A percentile compares a stretch with the other conserved stretches of the same genome.
These are phyloP conservation scores for Lentinula aciculospora DNA, from an alignment of 768 basidiomycete species.

Conservation along the genomic window DNA sequence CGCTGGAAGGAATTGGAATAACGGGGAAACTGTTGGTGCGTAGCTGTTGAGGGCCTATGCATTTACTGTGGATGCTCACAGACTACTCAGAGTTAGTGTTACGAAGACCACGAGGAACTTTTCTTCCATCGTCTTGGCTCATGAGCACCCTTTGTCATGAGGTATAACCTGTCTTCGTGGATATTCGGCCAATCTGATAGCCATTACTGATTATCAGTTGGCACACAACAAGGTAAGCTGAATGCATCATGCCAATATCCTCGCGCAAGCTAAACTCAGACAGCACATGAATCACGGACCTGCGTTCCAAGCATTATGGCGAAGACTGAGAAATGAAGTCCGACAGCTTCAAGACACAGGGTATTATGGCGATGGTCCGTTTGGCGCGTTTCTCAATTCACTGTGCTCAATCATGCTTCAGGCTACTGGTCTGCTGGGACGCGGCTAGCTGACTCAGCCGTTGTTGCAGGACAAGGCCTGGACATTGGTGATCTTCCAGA, in stretches of 20 bases:
- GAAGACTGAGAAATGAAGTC: conserved; percentile 58
- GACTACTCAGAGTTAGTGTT: conserved; percentile 64
- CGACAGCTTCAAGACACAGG: conserved; percentile 63
- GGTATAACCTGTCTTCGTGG: conserved; percentile 32
- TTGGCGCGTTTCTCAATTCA: conserved; percentile 2
- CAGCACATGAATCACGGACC: conserved; percentile 82
- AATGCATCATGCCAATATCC: background rate
- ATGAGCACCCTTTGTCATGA: conserved; percentile 83
- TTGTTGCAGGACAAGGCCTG: conserved; percentile 43
- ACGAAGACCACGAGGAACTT: conserved; percentile 52
- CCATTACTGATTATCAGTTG: conserved; percentile 36
- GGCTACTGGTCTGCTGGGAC: conserved; percentile 82
- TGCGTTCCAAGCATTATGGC: conserved; percentile 73
- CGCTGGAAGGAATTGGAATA: conserved; percentile 81
- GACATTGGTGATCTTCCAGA: conserved; percentile 63
- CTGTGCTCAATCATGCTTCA: conserved; percentile 19
- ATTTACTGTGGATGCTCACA: background rate
- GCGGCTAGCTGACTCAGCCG: conserved; percentile 60
- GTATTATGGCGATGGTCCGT: conserved; percentile 79
- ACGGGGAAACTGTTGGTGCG: conserved; percentile 72
- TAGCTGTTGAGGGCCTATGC: background rate
- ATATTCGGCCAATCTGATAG: background rate
- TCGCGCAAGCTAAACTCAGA: background rate
- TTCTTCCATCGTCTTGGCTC: conserved; percentile 59
- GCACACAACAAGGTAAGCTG: conserved; percentile 71